Evolutionary conservation across 768 basidiomycete genomes (phyloP), one percentile per base, ranked within the genome.

Genomic region (Lentinula boryana): DNA sequence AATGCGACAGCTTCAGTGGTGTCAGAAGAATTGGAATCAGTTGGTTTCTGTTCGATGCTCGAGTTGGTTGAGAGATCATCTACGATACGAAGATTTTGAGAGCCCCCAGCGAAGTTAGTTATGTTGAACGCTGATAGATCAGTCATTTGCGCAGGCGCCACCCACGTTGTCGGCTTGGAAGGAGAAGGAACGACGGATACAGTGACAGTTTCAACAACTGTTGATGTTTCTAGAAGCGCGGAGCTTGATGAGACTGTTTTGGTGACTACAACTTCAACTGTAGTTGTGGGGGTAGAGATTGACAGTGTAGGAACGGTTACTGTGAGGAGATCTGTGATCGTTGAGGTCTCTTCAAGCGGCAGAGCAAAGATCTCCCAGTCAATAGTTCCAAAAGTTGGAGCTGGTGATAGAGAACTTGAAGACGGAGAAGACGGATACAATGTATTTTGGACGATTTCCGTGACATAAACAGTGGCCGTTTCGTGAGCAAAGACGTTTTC

Each of bases 81-180:
- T 49, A 88, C 77, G 63, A 90, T 72, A 56, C 75, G 74, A 60
- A 89, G 69, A 69, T 89, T 90, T 33, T 75, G 64, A 63, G 75
- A 65, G 0, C 84, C 85, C 50, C 76, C 79, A 0, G 84, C 75
- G 67, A 86, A 87, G 56, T 76, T 67, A 10, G 81, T 77, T 62
- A 89, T 69, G 52, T 82, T 81, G 78, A 89, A 90, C 2, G 81
- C 64, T 38, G 76, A 71, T 31, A 91, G 76, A 68, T 89, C 81
- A 0, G 80, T 78, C 76, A 89, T 82, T 21, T 77, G 71, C 0
- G 74, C 63, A 0, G 87, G 84, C 4, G 75, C 71, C 1, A 72
- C 57, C 89, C 88, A 90, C 15, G 18, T 63, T 40, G 27, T 62
- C 21, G 44, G 12, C 16, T 43, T 21, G 3, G 57, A 21, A 31